Conservation (phyloP, 176 grass and related monocot genomes). For the Hyparrhenia diplandra region DNA sequence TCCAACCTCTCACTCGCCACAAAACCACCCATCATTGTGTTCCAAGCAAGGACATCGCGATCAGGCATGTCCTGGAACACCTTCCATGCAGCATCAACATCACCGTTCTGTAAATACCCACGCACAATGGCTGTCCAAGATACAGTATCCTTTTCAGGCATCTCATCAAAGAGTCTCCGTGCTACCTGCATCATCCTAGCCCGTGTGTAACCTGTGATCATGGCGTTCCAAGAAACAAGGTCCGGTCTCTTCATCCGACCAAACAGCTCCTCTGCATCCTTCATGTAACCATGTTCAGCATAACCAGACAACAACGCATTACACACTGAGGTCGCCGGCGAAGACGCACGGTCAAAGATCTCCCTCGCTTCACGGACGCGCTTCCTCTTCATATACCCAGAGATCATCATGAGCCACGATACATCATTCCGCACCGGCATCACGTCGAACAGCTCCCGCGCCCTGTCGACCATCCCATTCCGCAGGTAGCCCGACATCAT, state of each 20-base stretch:
- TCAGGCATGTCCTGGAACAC: constrained; percentile 61
- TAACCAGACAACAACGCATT: constrained; percentile 54
- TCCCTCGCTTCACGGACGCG: constrained; percentile 21
- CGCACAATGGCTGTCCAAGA: constrained; percentile 63
- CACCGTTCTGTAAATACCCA: constrained; percentile 55
- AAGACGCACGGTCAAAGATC: constrained; percentile 20
- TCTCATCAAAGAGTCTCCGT: constrained; percentile 43
- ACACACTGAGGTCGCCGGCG: constrained; percentile 3
- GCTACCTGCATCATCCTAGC: constrained; percentile 50
- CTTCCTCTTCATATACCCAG: constrained; percentile 44
- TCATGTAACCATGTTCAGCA: constrained; percentile 25
- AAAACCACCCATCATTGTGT: constrained; percentile 72
- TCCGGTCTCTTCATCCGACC: constrained; percentile 36
- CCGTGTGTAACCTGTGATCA: constrained; percentile 58
- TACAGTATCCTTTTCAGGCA: constrained; percentile 53
- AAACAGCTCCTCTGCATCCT: constrained; percentile 57
- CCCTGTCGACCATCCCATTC: constrained; percentile 39
- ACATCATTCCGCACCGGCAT: constrained; percentile 40
- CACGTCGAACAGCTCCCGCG: constrained; percentile 41
- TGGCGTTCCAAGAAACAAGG: constrained; percentile 55
- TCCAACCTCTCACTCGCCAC: constrained; percentile 51
- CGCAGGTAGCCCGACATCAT: constrained; percentile 47
- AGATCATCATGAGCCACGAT: constrained; percentile 61
- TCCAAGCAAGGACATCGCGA: constrained; percentile 62
- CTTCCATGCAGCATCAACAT: constrained; percentile 44